Evolutionary conservation across 2,329 filamentous ascomycete genomes (phyloP).

Genomic region (Ascochyta rabiei): DNA sequence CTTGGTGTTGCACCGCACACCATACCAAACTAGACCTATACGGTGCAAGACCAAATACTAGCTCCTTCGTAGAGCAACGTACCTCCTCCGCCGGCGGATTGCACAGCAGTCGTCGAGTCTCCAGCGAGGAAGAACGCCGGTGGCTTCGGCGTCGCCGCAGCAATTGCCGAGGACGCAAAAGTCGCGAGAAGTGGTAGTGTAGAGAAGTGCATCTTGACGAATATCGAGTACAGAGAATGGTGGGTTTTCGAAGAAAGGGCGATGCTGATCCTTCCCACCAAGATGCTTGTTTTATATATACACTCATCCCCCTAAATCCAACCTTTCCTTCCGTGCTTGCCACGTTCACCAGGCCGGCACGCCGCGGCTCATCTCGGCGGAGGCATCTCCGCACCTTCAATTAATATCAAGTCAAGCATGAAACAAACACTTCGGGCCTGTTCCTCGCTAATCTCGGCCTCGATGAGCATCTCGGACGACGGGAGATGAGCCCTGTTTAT

Average conservation of each 20-base stretch:
- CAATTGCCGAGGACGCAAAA: background rate
- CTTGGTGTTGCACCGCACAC: no score
- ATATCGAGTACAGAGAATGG: background rate
- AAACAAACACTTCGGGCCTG: conserved; percentile 1
- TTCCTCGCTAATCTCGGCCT: conserved; percentile 5
- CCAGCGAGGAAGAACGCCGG: conserved; percentile 44
- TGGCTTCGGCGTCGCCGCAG: conserved; percentile 15
- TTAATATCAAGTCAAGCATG: conserved; percentile 3
- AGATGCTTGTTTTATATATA: background rate
- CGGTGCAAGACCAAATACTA: no score
- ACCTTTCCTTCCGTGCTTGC: background rate
- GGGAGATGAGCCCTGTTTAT: conserved; percentile 2
- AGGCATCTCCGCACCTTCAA: background rate
- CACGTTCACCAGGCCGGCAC: background rate
- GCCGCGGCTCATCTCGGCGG: background rate
- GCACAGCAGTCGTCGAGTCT: conserved; percentile 46
- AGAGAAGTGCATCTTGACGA: conserved; percentile 10
- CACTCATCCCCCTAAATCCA: background rate
- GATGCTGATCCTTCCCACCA: background rate
- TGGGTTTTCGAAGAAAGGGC: background rate
- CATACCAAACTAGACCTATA: no score
- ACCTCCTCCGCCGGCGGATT: conserved; percentile 30
- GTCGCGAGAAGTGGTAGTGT: conserved; percentile 7
- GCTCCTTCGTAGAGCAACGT: background rate
- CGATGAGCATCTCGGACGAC: conserved; percentile 4